phyloP scores from a whole-genome alignment of 2,329 filamentous ascomycete genomes.

The Allantophomopsis cytisporea region DNA sequence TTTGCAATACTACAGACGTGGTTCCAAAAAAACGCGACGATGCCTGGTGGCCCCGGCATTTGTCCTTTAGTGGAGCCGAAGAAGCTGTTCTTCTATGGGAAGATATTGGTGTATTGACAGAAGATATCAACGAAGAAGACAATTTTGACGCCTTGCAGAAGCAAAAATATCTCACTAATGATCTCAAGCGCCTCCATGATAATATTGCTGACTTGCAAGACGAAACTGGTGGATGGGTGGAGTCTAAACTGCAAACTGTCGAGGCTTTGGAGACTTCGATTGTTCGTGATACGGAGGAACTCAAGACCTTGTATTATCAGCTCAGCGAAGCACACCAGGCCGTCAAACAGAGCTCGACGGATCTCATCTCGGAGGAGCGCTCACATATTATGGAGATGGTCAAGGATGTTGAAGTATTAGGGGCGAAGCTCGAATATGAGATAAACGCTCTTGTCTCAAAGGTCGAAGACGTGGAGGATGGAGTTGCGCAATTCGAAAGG shows the following conservation, averaged over 20 bases:
- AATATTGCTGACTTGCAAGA: conserved; percentile 36
- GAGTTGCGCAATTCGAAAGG: conserved; percentile 64
- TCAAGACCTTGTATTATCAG: conserved; percentile 55
- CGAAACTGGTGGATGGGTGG: conserved; percentile 46
- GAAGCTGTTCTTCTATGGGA: conserved; percentile 61
- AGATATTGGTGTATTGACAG: conserved; percentile 29
- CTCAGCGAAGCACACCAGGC: conserved; percentile 57
- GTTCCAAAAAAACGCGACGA: conserved; percentile 31
- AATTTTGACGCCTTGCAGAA: conserved; percentile 18
- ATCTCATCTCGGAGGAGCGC: conserved; percentile 57
- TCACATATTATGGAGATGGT: conserved; percentile 54
- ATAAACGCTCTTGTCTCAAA: conserved; percentile 67
- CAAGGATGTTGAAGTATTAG: conserved; percentile 67
- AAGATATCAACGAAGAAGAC: conserved; percentile 19
- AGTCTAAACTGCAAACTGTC: conserved; percentile 39
- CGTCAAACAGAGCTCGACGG: conserved; percentile 52
- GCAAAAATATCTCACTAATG: conserved; percentile 28
- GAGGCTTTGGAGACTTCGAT: conserved; percentile 47
- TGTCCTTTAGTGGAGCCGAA: conserved; percentile 66
- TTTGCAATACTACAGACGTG: conserved; percentile 22
- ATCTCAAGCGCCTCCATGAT: conserved; percentile 40
- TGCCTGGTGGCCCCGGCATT: conserved; percentile 52
- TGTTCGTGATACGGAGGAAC: conserved; percentile 46
- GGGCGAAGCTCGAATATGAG: conserved; percentile 86
- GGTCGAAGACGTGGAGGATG: conserved; percentile 78